Evolutionary conservation across 2,329 filamentous ascomycete genomes (phyloP).

Genomic region (Fusarium nurragi): DNA sequence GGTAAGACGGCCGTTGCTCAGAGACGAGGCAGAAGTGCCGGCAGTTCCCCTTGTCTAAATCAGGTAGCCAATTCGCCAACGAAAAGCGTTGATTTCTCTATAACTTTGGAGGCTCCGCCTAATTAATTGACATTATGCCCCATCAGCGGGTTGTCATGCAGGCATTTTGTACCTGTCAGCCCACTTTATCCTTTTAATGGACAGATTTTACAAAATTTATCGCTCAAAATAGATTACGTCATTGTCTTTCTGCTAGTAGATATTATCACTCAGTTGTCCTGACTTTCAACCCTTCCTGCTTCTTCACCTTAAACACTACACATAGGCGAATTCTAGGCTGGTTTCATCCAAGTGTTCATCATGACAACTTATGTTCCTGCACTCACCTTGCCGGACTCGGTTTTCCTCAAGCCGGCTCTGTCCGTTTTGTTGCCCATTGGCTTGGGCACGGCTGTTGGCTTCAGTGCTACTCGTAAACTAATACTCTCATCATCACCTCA

Average conservation of each 20-base stretch:
- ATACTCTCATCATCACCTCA: background rate
- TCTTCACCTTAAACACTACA: background rate
- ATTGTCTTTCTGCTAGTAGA: slow-evolving; percentile 22
- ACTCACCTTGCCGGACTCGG: slow-evolving; percentile 74
- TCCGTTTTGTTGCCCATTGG: slow-evolving; percentile 80
- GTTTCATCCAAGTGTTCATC: slow-evolving; percentile 37
- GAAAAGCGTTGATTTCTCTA: slow-evolving; percentile 6
- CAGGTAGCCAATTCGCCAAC: slow-evolving; percentile 25
- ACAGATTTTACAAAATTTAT: slow-evolving; percentile 3
- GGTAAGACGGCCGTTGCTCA: slow-evolving; percentile 11
- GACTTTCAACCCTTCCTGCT: background rate
- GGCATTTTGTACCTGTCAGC: slow-evolving; percentile 20
- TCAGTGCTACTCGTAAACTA: slow-evolving; percentile 69
- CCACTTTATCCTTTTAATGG: slow-evolving; percentile 21
- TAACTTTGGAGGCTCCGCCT: background rate
- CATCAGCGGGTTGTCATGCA: slow-evolving; percentile 5
- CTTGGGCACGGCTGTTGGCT: slow-evolving; percentile 78
- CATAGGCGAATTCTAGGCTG: background rate
- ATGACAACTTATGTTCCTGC: slow-evolving; percentile 87
- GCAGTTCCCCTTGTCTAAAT: slow-evolving; percentile 17
- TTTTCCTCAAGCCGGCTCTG: slow-evolving; percentile 77
- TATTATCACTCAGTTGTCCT: slow-evolving; percentile 7
- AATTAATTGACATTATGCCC: background rate
- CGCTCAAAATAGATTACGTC: slow-evolving; percentile 39
- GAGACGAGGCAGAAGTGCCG: slow-evolving; percentile 6